Base-by-base conservation (phyloP, 345 rosid species). In the Linum tenue region DNA sequence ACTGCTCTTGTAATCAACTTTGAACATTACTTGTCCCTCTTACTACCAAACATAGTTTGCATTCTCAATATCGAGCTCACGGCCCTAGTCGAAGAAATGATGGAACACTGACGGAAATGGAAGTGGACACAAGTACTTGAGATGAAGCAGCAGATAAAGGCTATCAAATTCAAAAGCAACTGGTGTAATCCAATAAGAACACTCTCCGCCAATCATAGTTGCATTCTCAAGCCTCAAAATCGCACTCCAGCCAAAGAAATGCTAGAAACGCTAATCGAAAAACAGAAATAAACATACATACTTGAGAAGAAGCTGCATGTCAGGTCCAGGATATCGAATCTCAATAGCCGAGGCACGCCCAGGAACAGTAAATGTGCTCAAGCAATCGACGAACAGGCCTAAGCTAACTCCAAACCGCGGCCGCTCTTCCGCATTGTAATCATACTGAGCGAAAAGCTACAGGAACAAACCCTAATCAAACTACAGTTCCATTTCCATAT, bases 271-370 rank as follows among this genome's bases (percentile, higher is more conserved):
- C 50, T 43, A 43, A 48, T 48, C 14, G 53, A 48, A 22, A 22
- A 22, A 48, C 53, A 1, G 53, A 10, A 9, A 48, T 5, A 1
- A 1, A 22, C 31, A 22, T 22, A 4, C 75, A 63, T 86, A 92
- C 98, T 84, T 88, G 84, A 92, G 75, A 75, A 90, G 95, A 69
- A 92, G 94, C 79, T 90, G 89, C 98, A 90, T 86, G 72, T 92
- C 98, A 53, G 97, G 89, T 37, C 98, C 98, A 31, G 98, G 96
- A 75, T 92, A 90, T 62, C 69, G 89, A 56, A 92, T 85, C 62
- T 92, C 98, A 7, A 90, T 82, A 11, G 79, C 75, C 74, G 75
- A 79, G 5, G 91, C 76, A 70, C 74, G 84, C 36, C 97, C 98
- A 11, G 96, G 94, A 37, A 77, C 83, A 5, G 94, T 86, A 72